Percentiles rank a stretch among this genome's conserved stretches.
Evolutionary conservation across 192 early-diverging fungal genomes (phyloP).

Genomic region (Mycoemilia scoparia): DNA sequence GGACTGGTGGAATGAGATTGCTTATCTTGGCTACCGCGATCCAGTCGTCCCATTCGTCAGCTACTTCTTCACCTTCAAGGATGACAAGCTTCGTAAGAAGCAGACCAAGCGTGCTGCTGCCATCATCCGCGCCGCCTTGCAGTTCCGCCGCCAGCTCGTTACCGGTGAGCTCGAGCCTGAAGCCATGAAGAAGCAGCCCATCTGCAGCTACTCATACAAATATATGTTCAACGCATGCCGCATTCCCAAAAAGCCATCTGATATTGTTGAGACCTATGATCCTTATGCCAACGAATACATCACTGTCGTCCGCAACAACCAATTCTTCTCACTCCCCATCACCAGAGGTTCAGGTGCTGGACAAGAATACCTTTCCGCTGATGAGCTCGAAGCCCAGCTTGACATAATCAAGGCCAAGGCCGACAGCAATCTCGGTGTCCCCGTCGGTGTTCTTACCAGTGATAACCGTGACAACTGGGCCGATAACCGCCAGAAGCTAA

Average conservation of each 20-base stretch:
- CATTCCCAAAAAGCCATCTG: constrained; percentile 69
- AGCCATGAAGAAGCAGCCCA: constrained; percentile 48
- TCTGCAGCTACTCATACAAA: constrained; percentile 84
- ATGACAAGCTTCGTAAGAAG: constrained; percentile 61
- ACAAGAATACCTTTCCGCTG: constrained; percentile 57
- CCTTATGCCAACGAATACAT: constrained; percentile 65
- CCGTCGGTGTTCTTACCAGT: constrained; percentile 78
- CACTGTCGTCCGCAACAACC: constrained; percentile 73
- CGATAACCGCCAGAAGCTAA: constrained; percentile 50
- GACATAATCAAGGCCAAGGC: constrained; percentile 46
- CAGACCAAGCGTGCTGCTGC: constrained; percentile 74
- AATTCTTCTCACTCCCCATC: constrained; percentile 68
- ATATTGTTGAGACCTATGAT: constrained; percentile 55
- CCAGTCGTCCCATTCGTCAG: constrained; percentile 89
- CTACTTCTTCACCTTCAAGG: constrained; percentile 90
- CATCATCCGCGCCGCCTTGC: constrained; percentile 72
- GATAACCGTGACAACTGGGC: constrained; percentile 91
- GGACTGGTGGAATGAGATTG: constrained; percentile 95
- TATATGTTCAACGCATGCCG: constrained; percentile 96
- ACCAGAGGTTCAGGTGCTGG: constrained; percentile 62
- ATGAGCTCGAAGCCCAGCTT: constrained; percentile 68
- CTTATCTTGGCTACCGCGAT: constrained; percentile 90
- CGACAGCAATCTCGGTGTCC: constrained; percentile 42
- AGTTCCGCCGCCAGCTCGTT: constrained; percentile 66
- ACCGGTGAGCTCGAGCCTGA: constrained; percentile 69